These are phyloP conservation scores for Acer saccharum DNA, from an alignment of 345 rosid genomes.

Conservation along the genomic window DNA sequence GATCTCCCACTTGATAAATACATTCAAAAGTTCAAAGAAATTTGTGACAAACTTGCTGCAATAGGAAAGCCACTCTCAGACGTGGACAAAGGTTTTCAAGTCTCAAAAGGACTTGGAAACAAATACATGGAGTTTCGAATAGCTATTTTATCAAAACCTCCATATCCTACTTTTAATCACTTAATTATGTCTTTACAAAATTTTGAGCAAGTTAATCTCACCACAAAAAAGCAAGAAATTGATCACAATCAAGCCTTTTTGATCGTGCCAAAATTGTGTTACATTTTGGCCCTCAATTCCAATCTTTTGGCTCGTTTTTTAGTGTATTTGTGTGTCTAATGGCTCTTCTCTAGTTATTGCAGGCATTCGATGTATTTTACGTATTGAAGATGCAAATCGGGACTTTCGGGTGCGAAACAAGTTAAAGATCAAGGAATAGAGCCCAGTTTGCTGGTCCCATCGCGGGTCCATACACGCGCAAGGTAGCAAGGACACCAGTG, in stretches of 20 bases:
- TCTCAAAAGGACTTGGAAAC: neutral
- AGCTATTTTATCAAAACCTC: neutral
- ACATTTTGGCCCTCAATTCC: too few species aligned
- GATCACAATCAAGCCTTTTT: conserved; percentile 1
- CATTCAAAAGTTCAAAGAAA: neutral
- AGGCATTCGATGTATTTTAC: too few species aligned
- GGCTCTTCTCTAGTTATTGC: too few species aligned
- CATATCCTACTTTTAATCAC: neutral
- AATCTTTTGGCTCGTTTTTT: too few species aligned
- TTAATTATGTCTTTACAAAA: neutral
- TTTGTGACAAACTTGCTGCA: neutral
- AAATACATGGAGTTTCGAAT: neutral
- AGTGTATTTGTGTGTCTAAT: too few species aligned
- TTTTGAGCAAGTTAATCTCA: neutral
- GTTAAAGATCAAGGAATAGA: too few species aligned
- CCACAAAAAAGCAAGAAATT: neutral
- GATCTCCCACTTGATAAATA: neutral
- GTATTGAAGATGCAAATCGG: too few species aligned
- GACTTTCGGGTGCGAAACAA: too few species aligned
- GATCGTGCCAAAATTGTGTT: too few species aligned
- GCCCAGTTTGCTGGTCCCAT: too few species aligned
- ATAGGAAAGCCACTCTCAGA: neutral
- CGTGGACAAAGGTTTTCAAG: neutral
- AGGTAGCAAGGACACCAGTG: too few species aligned
- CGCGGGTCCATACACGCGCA: too few species aligned